Percentiles rank a stretch among this genome's conserved stretches.
Conservation (phyloP, 441 rosid genomes). For the Raphanus hybrid region DNA sequence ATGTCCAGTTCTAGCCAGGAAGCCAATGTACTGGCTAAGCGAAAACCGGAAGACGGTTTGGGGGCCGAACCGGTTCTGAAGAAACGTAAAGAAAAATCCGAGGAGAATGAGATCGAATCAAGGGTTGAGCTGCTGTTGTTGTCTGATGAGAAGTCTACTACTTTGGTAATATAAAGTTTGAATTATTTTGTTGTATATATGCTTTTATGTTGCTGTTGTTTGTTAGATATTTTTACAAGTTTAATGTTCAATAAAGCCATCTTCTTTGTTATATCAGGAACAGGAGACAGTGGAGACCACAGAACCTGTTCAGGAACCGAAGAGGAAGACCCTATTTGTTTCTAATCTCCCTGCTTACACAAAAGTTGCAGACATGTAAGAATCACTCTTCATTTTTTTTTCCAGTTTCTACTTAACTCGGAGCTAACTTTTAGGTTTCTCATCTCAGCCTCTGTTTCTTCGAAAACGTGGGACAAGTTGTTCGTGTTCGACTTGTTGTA, state of each 20-base stretch:
- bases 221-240: background rate
- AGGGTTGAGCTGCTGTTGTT: background rate
- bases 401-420: background rate
- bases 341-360: constrained; percentile 2
- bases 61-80: background rate
- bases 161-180: background rate
- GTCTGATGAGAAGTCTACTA: background rate
- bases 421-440: no score
- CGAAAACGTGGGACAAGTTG: background rate
- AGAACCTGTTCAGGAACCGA: background rate
- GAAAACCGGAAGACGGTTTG: background rate
- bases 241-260: background rate
- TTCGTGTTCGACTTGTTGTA: background rate
- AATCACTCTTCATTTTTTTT: background rate
- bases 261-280: background rate
- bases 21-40: background rate
- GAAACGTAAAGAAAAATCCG: background rate
- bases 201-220: background rate
- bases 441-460: background rate
- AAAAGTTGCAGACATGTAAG: background rate
- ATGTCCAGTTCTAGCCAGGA: background rate
- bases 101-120: background rate
- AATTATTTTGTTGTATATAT: background rate
- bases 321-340: background rate
- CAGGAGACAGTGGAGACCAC: background rate